Conservation (phyloP, 2,329 filamentous ascomycete genomes). For the Mollisia scopiformis region DNA sequence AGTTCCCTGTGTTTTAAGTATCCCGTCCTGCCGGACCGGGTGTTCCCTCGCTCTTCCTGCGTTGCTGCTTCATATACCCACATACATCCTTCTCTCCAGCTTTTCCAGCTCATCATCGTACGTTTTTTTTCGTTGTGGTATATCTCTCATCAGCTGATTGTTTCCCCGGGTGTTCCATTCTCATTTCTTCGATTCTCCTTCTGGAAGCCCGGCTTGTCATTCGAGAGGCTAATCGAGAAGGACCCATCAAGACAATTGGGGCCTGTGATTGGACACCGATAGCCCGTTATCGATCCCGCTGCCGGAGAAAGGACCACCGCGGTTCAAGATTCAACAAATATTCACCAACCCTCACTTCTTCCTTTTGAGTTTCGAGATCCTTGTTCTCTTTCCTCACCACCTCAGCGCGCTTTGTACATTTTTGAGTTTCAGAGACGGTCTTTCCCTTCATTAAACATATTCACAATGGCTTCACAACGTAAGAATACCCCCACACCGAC, state of each 20-base stretch:
- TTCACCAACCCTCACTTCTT: not conserved
- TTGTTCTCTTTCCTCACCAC: not conserved
- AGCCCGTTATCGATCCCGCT: not conserved
- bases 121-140: not conserved
- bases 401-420: not conserved
- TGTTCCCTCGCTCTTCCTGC: not conserved
- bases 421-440: not conserved
- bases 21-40: constrained; percentile 3
- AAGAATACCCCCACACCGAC: constrained; percentile 12
- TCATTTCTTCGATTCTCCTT: not conserved
- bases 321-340: constrained; percentile 1
- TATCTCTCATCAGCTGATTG: not conserved
- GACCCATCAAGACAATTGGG: too few relatives aligned
- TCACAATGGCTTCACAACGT: constrained; percentile 16
- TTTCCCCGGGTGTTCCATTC: not conserved
- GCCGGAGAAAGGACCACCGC: constrained; percentile 3
- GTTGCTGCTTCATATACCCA: constrained; percentile 17
- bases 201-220: constrained; percentile 2
- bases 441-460: not conserved
- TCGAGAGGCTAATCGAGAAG: too few relatives aligned
- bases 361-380: not conserved
- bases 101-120: constrained; percentile 9
- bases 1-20: constrained; percentile 14
- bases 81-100: not conserved
- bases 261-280: constrained; percentile 6